Percentiles rank a stretch among this genome's conserved stretches.
These are phyloP conservation scores for Cyclocybe cylindracea DNA, from an alignment of 768 basidiomycete genomes.

Conservation along the genomic window DNA sequence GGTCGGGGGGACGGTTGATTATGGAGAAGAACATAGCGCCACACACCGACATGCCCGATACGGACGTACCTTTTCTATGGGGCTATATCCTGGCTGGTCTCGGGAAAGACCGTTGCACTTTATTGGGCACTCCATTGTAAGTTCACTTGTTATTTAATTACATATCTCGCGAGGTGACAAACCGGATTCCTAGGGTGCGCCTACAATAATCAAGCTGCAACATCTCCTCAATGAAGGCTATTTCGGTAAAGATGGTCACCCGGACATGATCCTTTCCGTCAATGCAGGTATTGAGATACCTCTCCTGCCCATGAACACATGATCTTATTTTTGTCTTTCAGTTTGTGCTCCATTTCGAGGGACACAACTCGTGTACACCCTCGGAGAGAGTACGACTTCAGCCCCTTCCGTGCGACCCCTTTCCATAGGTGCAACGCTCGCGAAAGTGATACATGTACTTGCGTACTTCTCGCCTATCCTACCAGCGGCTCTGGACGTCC, in stretches of 20 bases:
- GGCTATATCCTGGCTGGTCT: conserved; percentile 50
- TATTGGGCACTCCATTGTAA: conserved; percentile 48
- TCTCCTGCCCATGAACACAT: no score
- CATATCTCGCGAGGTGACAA: background rate
- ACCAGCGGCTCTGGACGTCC: conserved; percentile 38
- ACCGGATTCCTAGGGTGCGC: conserved; percentile 38
- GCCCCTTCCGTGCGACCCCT: conserved; percentile 42
- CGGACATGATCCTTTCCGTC: conserved; percentile 50
- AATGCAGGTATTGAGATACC: conserved; percentile 30
- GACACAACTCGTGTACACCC: conserved; percentile 44
- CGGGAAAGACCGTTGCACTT: conserved; percentile 44
- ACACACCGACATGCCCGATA: conserved; percentile 39
- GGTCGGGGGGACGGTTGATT: conserved; percentile 50
- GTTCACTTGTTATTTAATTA: conserved; percentile 1
- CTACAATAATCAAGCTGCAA: conserved; percentile 49
- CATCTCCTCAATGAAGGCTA: conserved; percentile 39
- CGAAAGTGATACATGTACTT: conserved; percentile 40
- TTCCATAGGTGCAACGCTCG: conserved; percentile 38
- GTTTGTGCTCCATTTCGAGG: conserved; percentile 52
- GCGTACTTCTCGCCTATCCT: conserved; percentile 46
- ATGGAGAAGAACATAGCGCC: conserved; percentile 44
- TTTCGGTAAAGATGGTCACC: conserved; percentile 38
- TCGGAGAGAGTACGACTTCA: conserved; percentile 42
- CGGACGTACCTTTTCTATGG: conserved; percentile 38
- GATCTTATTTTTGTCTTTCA: conserved; percentile 13